Evolutionary conservation across 768 basidiomycete species (phyloP).

Genomic region (Gloeopeniophorella convolvens): DNA sequence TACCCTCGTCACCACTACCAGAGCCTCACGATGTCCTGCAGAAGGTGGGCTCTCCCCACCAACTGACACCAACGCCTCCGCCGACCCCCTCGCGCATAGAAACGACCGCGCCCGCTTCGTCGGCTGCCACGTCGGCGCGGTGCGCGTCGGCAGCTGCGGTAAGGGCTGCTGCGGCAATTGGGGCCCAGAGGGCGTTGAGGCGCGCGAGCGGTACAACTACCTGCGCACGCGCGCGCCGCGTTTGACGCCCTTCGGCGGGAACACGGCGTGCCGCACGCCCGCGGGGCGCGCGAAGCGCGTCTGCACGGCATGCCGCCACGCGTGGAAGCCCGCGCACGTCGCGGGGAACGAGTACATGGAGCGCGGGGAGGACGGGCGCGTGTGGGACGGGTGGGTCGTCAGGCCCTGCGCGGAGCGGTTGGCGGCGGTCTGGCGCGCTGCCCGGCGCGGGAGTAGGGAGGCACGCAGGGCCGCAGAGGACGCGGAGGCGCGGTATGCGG

Average conservation of each 20-base stretch:
- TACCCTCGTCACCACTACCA: too few species aligned
- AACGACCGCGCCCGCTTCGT: constrained; percentile 2
- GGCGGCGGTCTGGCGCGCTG: neutral
- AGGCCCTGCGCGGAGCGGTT: neutral
- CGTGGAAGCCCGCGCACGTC: neutral
- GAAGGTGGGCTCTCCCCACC: too few species aligned
- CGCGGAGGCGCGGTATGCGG: neutral
- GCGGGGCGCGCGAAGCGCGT: constrained; percentile 4
- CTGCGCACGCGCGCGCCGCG: neutral
- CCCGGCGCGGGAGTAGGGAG: neutral
- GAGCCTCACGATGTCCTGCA: too few species aligned
- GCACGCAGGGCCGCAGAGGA: neutral
- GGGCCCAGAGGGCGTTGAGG: neutral
- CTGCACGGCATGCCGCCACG: neutral
- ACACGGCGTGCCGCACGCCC: neutral
- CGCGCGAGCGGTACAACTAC: constrained; percentile 2
- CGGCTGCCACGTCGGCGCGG: constrained; percentile 6
- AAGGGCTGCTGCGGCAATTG: constrained; percentile 2
- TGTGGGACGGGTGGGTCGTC: too few species aligned
- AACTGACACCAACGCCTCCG: too few species aligned
- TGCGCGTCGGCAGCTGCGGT: neutral
- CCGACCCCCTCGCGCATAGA: too few species aligned
- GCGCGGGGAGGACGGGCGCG: neutral
- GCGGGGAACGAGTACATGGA: constrained; percentile 3
- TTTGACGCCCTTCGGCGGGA: neutral